Conservation (phyloP, 805 yeast genomes). For the Zygosaccharomyces bisporus region DNA sequence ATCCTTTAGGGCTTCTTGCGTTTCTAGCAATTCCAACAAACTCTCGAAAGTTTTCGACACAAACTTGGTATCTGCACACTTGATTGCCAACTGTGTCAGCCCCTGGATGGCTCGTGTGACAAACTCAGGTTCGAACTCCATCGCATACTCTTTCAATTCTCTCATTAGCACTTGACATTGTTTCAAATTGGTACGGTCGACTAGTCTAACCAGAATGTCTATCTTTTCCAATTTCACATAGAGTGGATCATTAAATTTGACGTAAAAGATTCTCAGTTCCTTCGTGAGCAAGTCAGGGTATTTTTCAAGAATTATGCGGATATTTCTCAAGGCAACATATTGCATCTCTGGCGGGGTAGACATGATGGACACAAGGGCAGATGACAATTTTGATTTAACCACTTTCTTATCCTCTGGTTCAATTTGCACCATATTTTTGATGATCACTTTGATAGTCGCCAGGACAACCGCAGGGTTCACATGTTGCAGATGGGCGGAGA, state of each 20-base stretch:
- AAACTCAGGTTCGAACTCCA: constrained; percentile 80
- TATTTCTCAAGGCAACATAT: constrained; percentile 87
- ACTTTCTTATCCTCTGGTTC: constrained; percentile 39
- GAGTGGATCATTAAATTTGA: constrained; percentile 80
- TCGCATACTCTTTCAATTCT: constrained; percentile 74
- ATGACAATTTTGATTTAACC: constrained; percentile 65
- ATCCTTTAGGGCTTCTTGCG: constrained; percentile 64
- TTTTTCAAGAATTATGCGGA: constrained; percentile 82
- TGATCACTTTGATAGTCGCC: constrained; percentile 73
- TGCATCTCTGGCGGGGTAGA: constrained; percentile 93
- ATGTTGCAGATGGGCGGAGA: constrained; percentile 92
- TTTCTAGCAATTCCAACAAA: constrained; percentile 54
- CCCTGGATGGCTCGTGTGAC: constrained; percentile 63
- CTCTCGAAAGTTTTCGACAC: constrained; percentile 56
- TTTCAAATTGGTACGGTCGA: constrained; percentile 44
- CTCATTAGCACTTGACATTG: constrained; percentile 58
- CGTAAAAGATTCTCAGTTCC: constrained; percentile 84
- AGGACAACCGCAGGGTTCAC: constrained; percentile 94
- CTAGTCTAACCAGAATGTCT: constrained; percentile 68
- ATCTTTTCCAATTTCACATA: constrained; percentile 73
- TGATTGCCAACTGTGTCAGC: constrained; percentile 69
- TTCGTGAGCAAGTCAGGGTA: constrained; percentile 74
- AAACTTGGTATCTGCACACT: constrained; percentile 44
- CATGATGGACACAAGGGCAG: constrained; percentile 83
- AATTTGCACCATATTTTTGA: constrained; percentile 59